Percentiles rank a stretch among this genome's conserved stretches.
phyloP scores from a whole-genome alignment of 345 rosid species.

The Populus davidiana region DNA sequence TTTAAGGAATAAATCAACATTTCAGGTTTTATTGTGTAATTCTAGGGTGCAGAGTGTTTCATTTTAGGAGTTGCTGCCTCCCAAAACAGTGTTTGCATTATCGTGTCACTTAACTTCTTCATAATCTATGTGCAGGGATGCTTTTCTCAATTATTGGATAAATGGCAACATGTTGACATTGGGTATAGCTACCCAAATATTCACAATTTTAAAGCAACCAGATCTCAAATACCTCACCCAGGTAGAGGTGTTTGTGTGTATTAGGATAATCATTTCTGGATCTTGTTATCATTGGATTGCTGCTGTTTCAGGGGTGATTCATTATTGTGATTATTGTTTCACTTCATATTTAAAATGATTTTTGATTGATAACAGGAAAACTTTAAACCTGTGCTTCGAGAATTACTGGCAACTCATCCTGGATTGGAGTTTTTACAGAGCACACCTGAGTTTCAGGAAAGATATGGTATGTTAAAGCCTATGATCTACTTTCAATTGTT shows the following conservation, averaged over 20 bases:
- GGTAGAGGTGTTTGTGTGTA: constrained; percentile 36
- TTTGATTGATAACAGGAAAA: constrained; percentile 56
- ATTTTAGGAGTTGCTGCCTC: neutral
- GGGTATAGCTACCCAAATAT: constrained; percentile 78
- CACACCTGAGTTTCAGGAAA: constrained; percentile 85
- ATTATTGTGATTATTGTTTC: neutral
- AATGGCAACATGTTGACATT: constrained; percentile 66
- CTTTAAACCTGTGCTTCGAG: constrained; percentile 79
- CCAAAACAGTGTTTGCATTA: neutral
- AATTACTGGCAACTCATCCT: constrained; percentile 75
- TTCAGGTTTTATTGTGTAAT: neutral
- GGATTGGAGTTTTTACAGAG: constrained; percentile 74
- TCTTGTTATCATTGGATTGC: neutral
- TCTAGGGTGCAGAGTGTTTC: neutral
- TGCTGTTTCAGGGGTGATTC: neutral
- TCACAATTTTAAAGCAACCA: constrained; percentile 65
- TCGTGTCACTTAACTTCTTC: constrained; percentile 11
- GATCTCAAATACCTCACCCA: constrained; percentile 61
- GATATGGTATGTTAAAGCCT: constrained; percentile 62
- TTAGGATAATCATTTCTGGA: neutral
- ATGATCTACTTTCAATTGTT: neutral
- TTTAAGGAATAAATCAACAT: neutral
- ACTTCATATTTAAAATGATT: constrained; percentile 3
- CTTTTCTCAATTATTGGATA: constrained; percentile 78
- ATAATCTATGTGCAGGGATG: constrained; percentile 53